Conservation (phyloP, 306 rosid species). For the Rosa rugosa region DNA sequence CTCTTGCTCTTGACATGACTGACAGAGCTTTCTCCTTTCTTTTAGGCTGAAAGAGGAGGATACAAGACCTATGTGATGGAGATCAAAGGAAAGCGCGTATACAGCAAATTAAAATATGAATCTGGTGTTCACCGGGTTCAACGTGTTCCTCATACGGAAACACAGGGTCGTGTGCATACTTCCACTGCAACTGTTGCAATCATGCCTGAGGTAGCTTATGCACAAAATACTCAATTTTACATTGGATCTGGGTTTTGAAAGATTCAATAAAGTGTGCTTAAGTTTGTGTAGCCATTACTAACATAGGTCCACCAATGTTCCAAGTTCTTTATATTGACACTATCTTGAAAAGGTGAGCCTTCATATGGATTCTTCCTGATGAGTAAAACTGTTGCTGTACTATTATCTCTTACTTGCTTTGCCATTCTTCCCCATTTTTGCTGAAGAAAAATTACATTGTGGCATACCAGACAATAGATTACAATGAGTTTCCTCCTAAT, state of each 20-base stretch:
- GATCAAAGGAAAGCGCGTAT: constrained; percentile 84
- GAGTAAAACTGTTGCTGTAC: not conserved
- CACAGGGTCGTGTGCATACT: constrained; percentile 97
- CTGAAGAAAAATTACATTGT: not conserved
- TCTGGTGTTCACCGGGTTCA: constrained; percentile 99
- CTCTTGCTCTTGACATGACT: constrained; percentile 13
- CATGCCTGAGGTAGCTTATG: constrained; percentile 90
- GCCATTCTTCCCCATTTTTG: not conserved
- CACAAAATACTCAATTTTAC: constrained; percentile 15
- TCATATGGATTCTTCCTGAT: not conserved
- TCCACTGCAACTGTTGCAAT: constrained; percentile 99
- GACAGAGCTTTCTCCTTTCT: constrained; percentile 16
- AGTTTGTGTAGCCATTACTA: not conserved
- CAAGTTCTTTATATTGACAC: not conserved
- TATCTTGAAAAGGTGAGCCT: not conserved
- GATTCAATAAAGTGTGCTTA: constrained; percentile 1
- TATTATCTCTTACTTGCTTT: not conserved
- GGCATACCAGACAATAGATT: not conserved
- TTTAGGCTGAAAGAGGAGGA: constrained; percentile 95
- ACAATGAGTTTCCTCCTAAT: too few relatives aligned
- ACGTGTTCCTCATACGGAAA: constrained; percentile 95
- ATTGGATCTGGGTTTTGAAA: constrained; percentile 8
- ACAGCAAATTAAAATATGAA: constrained; percentile 91
- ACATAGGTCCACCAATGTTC: not conserved
- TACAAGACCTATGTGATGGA: constrained; percentile 96